These are phyloP conservation scores for Sporothrix phasma DNA, from an alignment of 2,329 filamentous ascomycete genomes.

Conservation along the genomic window DNA sequence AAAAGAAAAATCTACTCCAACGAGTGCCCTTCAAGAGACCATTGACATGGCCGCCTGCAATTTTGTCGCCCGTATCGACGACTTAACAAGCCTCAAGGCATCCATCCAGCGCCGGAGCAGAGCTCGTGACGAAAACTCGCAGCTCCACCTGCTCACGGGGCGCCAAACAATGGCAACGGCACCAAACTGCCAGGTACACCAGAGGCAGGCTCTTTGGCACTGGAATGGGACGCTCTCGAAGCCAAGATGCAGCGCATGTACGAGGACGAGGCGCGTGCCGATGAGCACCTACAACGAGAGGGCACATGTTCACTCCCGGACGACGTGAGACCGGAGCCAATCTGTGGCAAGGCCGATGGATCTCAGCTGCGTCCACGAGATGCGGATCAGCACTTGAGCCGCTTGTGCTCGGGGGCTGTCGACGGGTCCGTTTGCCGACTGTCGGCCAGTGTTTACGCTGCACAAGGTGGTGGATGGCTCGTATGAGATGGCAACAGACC, in stretches of 20 bases:
- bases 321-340: constrained; percentile 23
- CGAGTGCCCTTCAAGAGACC: constrained; percentile 56
- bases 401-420: constrained; percentile 65
- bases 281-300: constrained; percentile 34
- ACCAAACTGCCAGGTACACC: not conserved
- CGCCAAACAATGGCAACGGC: not conserved
- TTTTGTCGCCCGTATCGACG: constrained; percentile 49
- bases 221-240: constrained; percentile 58
- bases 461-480: no score
- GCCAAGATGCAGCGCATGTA: constrained; percentile 61
- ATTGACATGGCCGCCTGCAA: constrained; percentile 58
- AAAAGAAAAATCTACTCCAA: no score
- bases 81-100: constrained; percentile 42
- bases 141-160: constrained; percentile 37
- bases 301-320: constrained; percentile 35
- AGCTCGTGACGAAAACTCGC: constrained; percentile 41
- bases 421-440: constrained; percentile 49
- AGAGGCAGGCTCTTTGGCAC: not conserved
- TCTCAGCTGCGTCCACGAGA: constrained; percentile 64
- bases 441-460: constrained; percentile 57
- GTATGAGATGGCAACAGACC: no score
- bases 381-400: constrained; percentile 64
- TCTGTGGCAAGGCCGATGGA: constrained; percentile 31
- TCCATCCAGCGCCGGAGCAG: constrained; percentile 50
- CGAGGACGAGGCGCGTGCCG: constrained; percentile 49